Percentiles rank a stretch among this genome's conserved stretches.
Conservation (phyloP, 73 alveolate species). For the Paraurostyla sp. region DNA sequence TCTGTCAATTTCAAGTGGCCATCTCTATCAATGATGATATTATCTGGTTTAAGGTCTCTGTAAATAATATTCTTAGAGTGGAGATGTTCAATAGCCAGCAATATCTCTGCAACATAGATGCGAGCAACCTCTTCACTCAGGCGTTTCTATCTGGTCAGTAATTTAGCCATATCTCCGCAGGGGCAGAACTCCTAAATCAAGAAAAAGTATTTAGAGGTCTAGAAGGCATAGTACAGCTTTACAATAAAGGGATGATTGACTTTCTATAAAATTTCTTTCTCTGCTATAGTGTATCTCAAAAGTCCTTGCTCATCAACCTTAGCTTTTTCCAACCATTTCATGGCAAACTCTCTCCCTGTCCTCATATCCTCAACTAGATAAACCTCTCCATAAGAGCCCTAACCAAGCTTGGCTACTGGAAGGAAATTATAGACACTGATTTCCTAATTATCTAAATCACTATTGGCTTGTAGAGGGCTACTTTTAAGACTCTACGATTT, state of each 20-base stretch:
- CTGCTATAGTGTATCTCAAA: conserved; percentile 52
- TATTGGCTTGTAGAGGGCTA: too few species aligned
- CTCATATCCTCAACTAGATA: conserved; percentile 53
- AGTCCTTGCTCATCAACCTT: conserved; percentile 57
- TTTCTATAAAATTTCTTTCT: conserved; percentile 46
- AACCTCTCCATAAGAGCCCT: conserved; percentile 67
- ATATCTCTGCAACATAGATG: conserved; percentile 72
- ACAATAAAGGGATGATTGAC: conserved; percentile 82
- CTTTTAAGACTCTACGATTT: too few species aligned
- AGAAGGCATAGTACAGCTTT: conserved; percentile 71
- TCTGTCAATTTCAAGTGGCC: conserved; percentile 95
- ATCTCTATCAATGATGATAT: conserved; percentile 81
- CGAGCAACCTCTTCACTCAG: conserved; percentile 70
- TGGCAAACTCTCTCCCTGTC: conserved; percentile 57
- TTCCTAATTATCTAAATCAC: not conserved
- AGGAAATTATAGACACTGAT: not conserved
- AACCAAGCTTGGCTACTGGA: conserved; percentile 18
- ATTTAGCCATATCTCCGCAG: conserved; percentile 76
- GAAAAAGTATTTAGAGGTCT: conserved; percentile 72
- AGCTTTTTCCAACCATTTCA: conserved; percentile 65
- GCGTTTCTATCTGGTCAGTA: conserved; percentile 67
- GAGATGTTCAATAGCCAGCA: conserved; percentile 84
- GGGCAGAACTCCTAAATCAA: conserved; percentile 78
- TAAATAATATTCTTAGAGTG: conserved; percentile 84
- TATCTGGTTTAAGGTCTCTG: conserved; percentile 90